A percentile compares a stretch with the other conserved stretches of the same genome.
Conservation (phyloP, 805 yeast species). For the Ogataea ganodermae region DNA sequence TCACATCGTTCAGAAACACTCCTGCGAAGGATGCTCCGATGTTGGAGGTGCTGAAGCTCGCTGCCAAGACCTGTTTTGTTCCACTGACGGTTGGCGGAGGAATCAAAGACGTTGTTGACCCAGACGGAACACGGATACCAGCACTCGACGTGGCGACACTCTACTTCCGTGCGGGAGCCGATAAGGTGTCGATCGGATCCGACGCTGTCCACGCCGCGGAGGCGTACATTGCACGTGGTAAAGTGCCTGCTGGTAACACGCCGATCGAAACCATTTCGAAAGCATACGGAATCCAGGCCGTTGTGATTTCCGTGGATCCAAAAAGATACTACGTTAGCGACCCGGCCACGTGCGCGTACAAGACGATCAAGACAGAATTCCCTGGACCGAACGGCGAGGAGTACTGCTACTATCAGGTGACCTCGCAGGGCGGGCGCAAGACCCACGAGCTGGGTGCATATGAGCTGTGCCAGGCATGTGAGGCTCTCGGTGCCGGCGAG, state of each 20-base stretch:
- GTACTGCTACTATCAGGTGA: constrained; percentile 92
- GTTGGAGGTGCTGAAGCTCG: constrained; percentile 80
- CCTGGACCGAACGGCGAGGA: constrained; percentile 89
- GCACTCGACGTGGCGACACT: constrained; percentile 90
- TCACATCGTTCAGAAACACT: constrained; percentile 93
- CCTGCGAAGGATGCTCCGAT: constrained; percentile 93
- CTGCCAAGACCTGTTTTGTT: constrained; percentile 91
- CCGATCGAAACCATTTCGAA: constrained; percentile 93
- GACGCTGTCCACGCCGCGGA: constrained; percentile 96
- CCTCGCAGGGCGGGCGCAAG: constrained; percentile 96
- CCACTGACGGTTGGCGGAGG: constrained; percentile 99
- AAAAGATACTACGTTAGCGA: constrained; percentile 74
- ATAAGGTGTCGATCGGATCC: constrained; percentile 95
- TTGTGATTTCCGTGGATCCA: constrained; percentile 98
- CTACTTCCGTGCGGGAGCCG: constrained; percentile 96
- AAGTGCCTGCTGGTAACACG: constrained; percentile 64
- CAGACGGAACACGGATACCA: constrained; percentile 74
- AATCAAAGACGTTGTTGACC: constrained; percentile 85
- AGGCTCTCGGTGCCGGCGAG: constrained; percentile 95
- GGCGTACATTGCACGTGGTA: constrained; percentile 61
- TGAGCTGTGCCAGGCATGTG: constrained; percentile 87
- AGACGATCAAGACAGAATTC: constrained; percentile 58
- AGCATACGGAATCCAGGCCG: constrained; percentile 96
- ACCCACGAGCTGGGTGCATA: constrained; percentile 84
- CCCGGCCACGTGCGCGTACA: constrained; percentile 62